A percentile compares a stretch with the other conserved stretches of the same genome.
These are phyloP conservation scores for Erigeron canadensis DNA, from an alignment of 129 eudicot genomes.

Conservation along the genomic window DNA sequence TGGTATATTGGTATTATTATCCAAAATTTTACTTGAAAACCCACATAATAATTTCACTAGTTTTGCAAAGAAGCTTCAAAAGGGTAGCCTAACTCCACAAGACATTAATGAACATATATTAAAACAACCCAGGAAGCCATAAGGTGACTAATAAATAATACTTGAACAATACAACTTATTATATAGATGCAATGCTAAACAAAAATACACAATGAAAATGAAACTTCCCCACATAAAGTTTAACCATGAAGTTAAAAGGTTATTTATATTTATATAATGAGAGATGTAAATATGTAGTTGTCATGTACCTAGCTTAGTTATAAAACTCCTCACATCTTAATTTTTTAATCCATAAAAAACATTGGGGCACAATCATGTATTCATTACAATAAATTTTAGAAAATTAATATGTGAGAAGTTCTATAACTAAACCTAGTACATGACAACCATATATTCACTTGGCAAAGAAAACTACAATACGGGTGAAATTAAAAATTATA, in stretches of 20 bases:
- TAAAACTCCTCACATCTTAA: too few species aligned
- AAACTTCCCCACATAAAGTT: slow-evolving; percentile 12
- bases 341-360: too few species aligned
- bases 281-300: too few species aligned
- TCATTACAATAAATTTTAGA: too few species aligned
- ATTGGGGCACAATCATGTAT: too few species aligned
- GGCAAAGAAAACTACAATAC: neutral
- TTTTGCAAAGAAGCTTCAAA: slow-evolving; percentile 31
- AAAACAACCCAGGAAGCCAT: neutral
- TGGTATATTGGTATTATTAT: slow-evolving; percentile 5
- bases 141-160: slow-evolving; percentile 17
- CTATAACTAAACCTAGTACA: too few species aligned
- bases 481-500: neutral
- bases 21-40: slow-evolving; percentile 30
- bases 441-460: too few species aligned
- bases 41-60: slow-evolving; percentile 39
- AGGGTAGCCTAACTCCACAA: slow-evolving; percentile 25
- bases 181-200: slow-evolving; percentile 21
- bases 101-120: slow-evolving; percentile 24
- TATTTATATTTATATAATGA: neutral
- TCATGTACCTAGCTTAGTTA: too few species aligned
- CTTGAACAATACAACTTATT: slow-evolving; percentile 12
- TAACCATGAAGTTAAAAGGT: neutral
- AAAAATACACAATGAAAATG: slow-evolving; percentile 20
- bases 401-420: too few species aligned